Percentiles rank a stretch among this genome's conserved stretches.
Evolutionary conservation across 345 rosid genomes (phyloP).

Genomic region (Crucihimalaya himalaica): DNA sequence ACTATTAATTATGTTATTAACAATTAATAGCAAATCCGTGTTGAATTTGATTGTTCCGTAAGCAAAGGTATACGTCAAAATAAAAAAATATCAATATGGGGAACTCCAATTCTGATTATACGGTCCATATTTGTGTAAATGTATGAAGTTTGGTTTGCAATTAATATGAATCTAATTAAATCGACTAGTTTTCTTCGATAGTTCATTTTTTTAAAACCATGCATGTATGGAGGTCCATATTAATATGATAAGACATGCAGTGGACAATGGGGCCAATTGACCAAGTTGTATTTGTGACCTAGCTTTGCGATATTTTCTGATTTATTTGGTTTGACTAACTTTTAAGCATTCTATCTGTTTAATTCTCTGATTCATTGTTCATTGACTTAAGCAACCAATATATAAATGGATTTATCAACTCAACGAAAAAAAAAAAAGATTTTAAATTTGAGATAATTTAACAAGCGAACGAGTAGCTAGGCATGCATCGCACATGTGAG

Average conservation of each 20-base stretch:
- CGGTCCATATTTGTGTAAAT: constrained; percentile 14
- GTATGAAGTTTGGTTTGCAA: constrained; percentile 10
- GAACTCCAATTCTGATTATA: constrained; percentile 21
- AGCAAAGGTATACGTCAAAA: constrained; percentile 15
- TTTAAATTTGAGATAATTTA: neutral
- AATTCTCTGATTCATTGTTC: constrained; percentile 5
- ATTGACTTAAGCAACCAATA: constrained; percentile 20
- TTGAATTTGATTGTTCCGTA: constrained; percentile 23
- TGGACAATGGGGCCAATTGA: constrained; percentile 4
- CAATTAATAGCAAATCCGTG: constrained; percentile 27
- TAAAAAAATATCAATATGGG: neutral
- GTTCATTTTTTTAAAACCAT: neutral
- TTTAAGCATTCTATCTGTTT: constrained; percentile 29
- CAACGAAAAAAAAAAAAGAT: neutral
- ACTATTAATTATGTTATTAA: neutral
- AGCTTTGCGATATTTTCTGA: neutral
- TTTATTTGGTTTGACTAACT: constrained; percentile 14
- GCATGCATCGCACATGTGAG: constrained; percentile 15
- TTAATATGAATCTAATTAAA: neutral
- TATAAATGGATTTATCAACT: neutral
- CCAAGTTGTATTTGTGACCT: constrained; percentile 11
- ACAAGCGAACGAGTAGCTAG: neutral
- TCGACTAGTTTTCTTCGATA: neutral
- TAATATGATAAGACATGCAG: neutral
- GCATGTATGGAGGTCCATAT: neutral